These are phyloP conservation scores for Pythium brachiatum DNA, from an alignment of 352 stramenopile genomes.

Conservation along the genomic window DNA sequence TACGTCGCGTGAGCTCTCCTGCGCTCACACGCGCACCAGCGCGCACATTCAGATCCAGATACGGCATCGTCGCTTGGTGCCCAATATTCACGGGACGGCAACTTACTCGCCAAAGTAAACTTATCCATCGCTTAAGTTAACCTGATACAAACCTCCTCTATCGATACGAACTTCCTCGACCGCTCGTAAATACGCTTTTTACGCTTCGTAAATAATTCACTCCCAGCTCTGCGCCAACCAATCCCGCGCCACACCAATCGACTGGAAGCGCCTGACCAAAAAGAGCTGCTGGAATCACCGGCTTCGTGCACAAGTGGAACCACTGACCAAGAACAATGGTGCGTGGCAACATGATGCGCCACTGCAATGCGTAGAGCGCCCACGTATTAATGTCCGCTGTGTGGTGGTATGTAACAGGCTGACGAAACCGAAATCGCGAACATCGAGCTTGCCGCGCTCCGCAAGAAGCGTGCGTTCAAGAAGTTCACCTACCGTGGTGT, in stretches of 20 bases:
- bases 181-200: constrained; percentile 7
- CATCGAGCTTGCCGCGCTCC: constrained; percentile 92
- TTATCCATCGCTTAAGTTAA: background rate
- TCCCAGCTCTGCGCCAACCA: constrained; percentile 21
- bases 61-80: constrained; percentile 35
- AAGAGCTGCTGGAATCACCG: background rate
- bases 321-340: constrained; percentile 34
- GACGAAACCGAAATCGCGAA: constrained; percentile 67
- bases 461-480: constrained; percentile 99
- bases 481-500: constrained; percentile 99
- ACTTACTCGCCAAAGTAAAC: constrained; percentile 7
- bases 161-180: background rate
- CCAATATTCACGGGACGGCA: background rate
- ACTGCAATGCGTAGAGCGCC: background rate
- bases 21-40: constrained; percentile 45
- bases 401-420: constrained; percentile 28
- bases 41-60: constrained; percentile 74
- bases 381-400: background rate
- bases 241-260: background rate
- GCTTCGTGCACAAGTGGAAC: constrained; percentile 26
- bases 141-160: background rate
- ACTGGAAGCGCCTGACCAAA: background rate
- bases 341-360: constrained; percentile 12
- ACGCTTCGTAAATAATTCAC: constrained; percentile 8
- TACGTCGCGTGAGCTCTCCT: constrained; percentile 63